Evolutionary conservation across 805 yeast genomes (phyloP).

Genomic region (Komagataella pastoris): DNA sequence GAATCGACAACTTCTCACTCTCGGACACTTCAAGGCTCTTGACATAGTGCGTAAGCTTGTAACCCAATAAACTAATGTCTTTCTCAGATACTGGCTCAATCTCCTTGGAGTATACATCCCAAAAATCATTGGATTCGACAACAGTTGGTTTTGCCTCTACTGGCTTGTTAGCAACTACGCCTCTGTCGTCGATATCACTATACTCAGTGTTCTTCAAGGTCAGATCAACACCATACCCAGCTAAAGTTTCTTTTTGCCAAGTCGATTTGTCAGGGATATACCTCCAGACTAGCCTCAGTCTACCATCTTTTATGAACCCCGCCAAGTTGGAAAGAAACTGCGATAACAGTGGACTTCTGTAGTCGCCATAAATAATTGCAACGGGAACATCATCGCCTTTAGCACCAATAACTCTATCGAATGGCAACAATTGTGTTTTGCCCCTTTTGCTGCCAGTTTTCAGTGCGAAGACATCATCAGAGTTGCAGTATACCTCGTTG

Average conservation of each 20-base stretch:
- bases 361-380: constrained; percentile 56
- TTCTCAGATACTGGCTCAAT: constrained; percentile 17
- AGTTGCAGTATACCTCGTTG: constrained; percentile 43
- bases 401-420: constrained; percentile 56
- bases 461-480: constrained; percentile 70
- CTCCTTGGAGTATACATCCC: constrained; percentile 14
- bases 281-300: constrained; percentile 65
- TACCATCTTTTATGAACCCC: constrained; percentile 47
- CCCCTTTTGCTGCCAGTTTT: constrained; percentile 46
- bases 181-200: constrained; percentile 50
- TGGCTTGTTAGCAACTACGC: constrained; percentile 5
- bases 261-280: constrained; percentile 30
- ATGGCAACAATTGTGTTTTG: too few relatives aligned
- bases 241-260: constrained; percentile 16
- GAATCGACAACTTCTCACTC: constrained; percentile 19
- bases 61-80: constrained; percentile 22
- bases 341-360: constrained; percentile 32
- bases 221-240: constrained; percentile 59
- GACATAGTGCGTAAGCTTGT: constrained; percentile 27
- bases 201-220: constrained; percentile 56
- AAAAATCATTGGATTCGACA: constrained; percentile 3
- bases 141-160: neutral
- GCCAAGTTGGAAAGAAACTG: constrained; percentile 45
- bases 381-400: constrained; percentile 29
- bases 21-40: constrained; percentile 8